These are phyloP conservation scores for Alternaria metachromatica DNA, from an alignment of 2,329 filamentous ascomycete species.

Conservation along the genomic window DNA sequence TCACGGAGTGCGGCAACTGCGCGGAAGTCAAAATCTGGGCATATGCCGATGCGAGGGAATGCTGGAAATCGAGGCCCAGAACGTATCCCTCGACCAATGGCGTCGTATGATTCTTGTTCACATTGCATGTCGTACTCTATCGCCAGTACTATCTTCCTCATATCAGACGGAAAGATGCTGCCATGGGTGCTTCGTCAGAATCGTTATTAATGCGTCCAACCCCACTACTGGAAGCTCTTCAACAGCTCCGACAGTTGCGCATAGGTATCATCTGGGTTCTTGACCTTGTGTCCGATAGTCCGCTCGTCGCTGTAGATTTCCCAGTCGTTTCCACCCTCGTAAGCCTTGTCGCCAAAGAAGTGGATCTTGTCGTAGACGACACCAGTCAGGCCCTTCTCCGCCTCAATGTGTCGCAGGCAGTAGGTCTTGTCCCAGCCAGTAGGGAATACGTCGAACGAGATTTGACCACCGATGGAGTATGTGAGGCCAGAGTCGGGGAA, in stretches of 20 bases:
- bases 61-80: not conserved
- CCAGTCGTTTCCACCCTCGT: slow-evolving; percentile 89
- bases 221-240: slow-evolving; percentile 29
- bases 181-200: not conserved
- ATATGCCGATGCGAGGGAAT: not conserved
- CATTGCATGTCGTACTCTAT: not conserved
- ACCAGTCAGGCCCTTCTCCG: slow-evolving; percentile 71
- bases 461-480: slow-evolving; percentile 95
- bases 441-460: slow-evolving; percentile 98
- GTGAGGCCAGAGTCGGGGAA: slow-evolving; percentile 87
- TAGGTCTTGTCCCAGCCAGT: slow-evolving; percentile 99
- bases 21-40: not conserved
- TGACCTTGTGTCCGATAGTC: slow-evolving; percentile 85
- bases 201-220: not conserved
- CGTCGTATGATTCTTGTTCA: not conserved
- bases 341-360: slow-evolving; percentile 98
- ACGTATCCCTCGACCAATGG: not conserved
- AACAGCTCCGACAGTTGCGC: slow-evolving; percentile 82
- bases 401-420: slow-evolving; percentile 86
- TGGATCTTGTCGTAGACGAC: slow-evolving; percentile 86
- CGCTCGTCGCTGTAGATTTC: slow-evolving; percentile 87
- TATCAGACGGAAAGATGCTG: not conserved
- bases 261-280: slow-evolving; percentile 81
- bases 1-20: not conserved
- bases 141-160: not conserved